Base-by-base conservation (phyloP, 1,284 basidiomycete genomes). In the Paramarasmius palmivorus region DNA sequence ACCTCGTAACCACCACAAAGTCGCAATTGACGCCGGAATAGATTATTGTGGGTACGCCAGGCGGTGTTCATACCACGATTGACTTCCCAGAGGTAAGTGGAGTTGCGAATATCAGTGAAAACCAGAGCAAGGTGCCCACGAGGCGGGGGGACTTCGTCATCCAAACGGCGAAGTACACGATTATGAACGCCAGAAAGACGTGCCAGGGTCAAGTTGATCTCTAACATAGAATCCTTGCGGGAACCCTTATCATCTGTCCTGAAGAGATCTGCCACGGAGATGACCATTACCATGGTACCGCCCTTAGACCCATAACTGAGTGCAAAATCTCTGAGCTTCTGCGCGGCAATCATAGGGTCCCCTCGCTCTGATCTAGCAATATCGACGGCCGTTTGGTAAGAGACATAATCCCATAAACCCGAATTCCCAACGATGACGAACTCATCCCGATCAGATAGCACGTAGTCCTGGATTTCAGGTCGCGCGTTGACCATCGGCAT, bases 51-150 rank as follows among this genome's bases (percentile, higher is more conserved):
- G 65, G 95, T 73, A 36, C 89, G 85, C 82, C 98, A 97, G 1
- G 96, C 95, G 0, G 92, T 90, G 41, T 91, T 88, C 96, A 99
- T 99, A 3, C 95, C 95, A 0, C 90, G 85, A 65, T 99, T 99
- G 46, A 88, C 90, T 67, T 99, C 97, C 97, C 97, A 99, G 2
- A 99, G 76, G 57, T 92, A 88, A 0, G 97, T 99, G 57, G 97
- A 99, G 65, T 98, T 98, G 50, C 92, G 87, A 63, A 99, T 98
- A 74, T 99, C 97, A n/a, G 96, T 99, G 72, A 99, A 99, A 20
- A 97, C 96, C 49, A 99, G 82, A 15, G 95, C 92, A 37, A 99
- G 77, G 65, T 93, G 89, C 0, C 97, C 97, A 4, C 77, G 83
- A 0, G 97, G 97, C 0, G 97, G 86, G 2, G 89, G 79, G 48